Evolutionary conservation across 257 asterid genomes (phyloP).

Genomic region (Solanum okadae): DNA sequence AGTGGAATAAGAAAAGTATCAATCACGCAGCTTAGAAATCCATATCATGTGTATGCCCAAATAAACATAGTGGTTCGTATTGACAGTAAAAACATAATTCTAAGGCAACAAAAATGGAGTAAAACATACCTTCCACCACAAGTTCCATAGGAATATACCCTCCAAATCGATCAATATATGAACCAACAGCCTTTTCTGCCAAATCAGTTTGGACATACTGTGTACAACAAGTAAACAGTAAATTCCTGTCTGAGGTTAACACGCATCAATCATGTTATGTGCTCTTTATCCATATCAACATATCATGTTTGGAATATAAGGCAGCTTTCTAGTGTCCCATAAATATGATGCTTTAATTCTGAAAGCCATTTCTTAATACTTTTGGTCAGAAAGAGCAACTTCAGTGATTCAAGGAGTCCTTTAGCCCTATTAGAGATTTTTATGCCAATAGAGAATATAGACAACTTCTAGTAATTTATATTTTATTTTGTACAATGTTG

Average conservation of each 20-base stretch:
- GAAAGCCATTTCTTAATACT: neutral
- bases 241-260: neutral
- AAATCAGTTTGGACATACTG: conserved; percentile 85
- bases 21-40: neutral
- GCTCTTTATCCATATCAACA: neutral
- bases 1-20: neutral
- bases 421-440: neutral
- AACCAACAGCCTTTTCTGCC: conserved; percentile 38
- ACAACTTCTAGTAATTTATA: neutral
- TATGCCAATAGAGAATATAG: neutral
- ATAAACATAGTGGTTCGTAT: neutral
- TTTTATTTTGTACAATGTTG: neutral
- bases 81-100: neutral
- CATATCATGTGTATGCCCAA: neutral
- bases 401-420: neutral
- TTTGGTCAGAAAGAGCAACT: neutral
- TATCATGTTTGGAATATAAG: neutral
- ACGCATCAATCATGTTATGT: neutral
- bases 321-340: neutral
- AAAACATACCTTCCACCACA: conserved; percentile 59
- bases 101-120: neutral
- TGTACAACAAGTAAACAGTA: conserved; percentile 4
- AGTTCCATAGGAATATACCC: conserved; percentile 80
- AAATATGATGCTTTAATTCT: neutral
- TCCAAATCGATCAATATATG: conserved; percentile 32